Evolutionary conservation across 306 rosid species (phyloP).

Genomic region (Glycine tomentella): DNA sequence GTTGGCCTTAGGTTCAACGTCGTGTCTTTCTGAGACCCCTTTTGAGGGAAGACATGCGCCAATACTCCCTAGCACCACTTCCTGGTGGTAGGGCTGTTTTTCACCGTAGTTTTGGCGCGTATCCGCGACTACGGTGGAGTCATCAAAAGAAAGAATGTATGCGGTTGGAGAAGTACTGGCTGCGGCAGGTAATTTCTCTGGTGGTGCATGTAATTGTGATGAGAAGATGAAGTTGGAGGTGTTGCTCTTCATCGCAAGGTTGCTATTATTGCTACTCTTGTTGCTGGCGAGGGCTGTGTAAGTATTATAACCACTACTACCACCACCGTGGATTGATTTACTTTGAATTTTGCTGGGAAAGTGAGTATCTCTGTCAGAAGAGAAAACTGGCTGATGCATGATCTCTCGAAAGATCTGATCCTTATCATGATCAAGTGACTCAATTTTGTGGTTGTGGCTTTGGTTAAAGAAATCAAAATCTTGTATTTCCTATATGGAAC

Average conservation of each 20-base stretch:
- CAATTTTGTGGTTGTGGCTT: constrained; percentile 1
- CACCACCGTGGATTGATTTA: neutral
- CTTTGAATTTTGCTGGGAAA: constrained; percentile 23
- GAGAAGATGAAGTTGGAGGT: constrained; percentile 8
- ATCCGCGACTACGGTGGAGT: constrained; percentile 30
- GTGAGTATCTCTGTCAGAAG: constrained; percentile 33
- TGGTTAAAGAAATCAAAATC: constrained; percentile 39
- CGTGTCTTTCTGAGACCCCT: neutral
- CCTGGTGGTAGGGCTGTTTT: constrained; percentile 27
- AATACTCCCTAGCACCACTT: neutral
- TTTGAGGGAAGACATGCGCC: constrained; percentile 19
- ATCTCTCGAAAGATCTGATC: constrained; percentile 38
- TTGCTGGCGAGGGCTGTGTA: neutral
- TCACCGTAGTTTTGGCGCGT: neutral
- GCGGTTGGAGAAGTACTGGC: neutral
- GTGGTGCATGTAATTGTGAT: constrained; percentile 23
- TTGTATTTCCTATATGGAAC: constrained; percentile 30
- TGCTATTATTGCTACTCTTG: neutral
- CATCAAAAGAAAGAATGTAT: constrained; percentile 40
- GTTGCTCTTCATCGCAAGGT: constrained; percentile 10
- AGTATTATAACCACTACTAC: neutral
- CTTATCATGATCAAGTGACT: constrained; percentile 14
- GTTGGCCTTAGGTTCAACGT: constrained; percentile 8
- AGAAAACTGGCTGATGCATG: constrained; percentile 41
- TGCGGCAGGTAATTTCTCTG: neutral